phyloP scores from a whole-genome alignment of 169 alveolate genomes.

The Plasmodium blacklocki region DNA sequence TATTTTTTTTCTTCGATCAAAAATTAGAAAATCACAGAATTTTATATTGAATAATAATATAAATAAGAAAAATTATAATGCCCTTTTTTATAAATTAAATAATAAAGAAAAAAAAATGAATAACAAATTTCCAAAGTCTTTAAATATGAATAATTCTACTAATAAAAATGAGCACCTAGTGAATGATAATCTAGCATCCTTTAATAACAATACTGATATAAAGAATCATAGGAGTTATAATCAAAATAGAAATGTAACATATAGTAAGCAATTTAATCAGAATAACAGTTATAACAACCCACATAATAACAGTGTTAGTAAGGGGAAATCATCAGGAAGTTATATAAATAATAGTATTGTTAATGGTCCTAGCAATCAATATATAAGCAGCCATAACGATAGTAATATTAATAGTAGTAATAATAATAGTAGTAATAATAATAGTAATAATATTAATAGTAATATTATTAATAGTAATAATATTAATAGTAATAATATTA shows the following conservation, averaged over 20 bases:
- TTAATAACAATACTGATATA: slow-evolving; percentile 58
- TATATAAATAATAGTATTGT: neutral
- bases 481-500: slow-evolving; percentile 4
- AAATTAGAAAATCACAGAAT: slow-evolving; percentile 14
- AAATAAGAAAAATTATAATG: slow-evolving; percentile 52
- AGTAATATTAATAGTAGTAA: neutral
- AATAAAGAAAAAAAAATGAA: slow-evolving; percentile 59
- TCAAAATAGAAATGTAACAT: slow-evolving; percentile 38
- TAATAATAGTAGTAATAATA: neutral
- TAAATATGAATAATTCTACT: slow-evolving; percentile 47
- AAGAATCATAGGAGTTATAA: slow-evolving; percentile 13
- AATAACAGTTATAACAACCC: slow-evolving; percentile 1
- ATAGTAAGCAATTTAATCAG: slow-evolving; percentile 19
- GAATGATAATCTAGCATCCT: slow-evolving; percentile 34
- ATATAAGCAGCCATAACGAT: neutral
- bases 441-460: neutral
- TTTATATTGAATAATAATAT: slow-evolving; percentile 28
- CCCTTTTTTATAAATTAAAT: slow-evolving; percentile 32
- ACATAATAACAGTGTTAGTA: slow-evolving; percentile 9
- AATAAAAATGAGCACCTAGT: slow-evolving; percentile 51
- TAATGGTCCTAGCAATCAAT: neutral
- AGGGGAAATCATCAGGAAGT: neutral
- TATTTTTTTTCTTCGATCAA: neutral
- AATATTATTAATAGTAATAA: neutral
- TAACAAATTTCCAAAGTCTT: slow-evolving; percentile 45